Conservation (phyloP, 352 stramenopile species). For the Pythium folliculosum region DNA sequence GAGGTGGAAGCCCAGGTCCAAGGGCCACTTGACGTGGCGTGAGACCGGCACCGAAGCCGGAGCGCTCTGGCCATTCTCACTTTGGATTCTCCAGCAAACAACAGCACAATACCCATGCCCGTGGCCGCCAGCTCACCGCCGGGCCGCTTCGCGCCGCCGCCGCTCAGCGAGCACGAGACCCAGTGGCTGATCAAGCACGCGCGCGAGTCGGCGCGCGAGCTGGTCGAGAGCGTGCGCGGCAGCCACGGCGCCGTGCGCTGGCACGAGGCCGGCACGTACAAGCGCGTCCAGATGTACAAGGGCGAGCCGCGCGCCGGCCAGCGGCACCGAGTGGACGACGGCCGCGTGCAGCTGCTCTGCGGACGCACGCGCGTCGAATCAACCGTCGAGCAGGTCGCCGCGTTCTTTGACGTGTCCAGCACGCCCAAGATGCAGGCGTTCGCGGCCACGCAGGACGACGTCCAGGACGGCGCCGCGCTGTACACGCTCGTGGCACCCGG, state of each 20-base stretch:
- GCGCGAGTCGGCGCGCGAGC: constrained; percentile 50
- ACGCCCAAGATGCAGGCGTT: constrained; percentile 57
- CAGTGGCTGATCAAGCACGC: constrained; percentile 67
- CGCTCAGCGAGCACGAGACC: constrained; percentile 45
- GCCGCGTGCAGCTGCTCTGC: constrained; percentile 56
- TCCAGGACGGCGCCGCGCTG: constrained; percentile 57
- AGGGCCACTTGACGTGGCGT: too few relatives aligned
- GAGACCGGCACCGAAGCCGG: too few relatives aligned
- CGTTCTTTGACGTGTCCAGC: constrained; percentile 62
- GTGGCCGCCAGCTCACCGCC: constrained; percentile 31
- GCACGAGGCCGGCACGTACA: constrained; percentile 50
- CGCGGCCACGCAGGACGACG: constrained; percentile 38
- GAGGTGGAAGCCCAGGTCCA: too few relatives aligned
- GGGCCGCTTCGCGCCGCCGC: constrained; percentile 54
- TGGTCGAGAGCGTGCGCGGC: constrained; percentile 58
- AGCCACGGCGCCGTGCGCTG: constrained; percentile 56
- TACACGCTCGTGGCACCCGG: constrained; percentile 50
- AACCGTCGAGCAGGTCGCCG: constrained; percentile 59
- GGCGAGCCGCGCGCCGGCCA: constrained; percentile 42
- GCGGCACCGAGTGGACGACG: constrained; percentile 15
- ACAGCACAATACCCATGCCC: constrained; percentile 8
- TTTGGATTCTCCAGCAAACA: too few relatives aligned
- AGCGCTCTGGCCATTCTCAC: too few relatives aligned
- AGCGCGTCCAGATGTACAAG: constrained; percentile 70
- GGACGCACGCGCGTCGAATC: constrained; percentile 54